Base-by-base conservation (phyloP, 176 grass and related monocot genomes). In the Paspalum notatum region DNA sequence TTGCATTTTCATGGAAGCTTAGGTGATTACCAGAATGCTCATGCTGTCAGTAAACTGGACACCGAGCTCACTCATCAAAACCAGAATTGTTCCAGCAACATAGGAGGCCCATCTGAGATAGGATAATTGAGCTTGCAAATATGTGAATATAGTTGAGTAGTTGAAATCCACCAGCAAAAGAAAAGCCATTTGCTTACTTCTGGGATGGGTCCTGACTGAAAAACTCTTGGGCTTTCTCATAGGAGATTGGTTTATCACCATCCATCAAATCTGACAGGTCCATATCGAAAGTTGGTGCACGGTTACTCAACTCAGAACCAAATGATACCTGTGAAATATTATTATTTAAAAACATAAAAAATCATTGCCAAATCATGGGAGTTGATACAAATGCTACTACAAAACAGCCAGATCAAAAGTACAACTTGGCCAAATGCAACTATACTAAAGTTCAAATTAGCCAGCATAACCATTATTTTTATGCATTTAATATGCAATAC, bases 81-180 rank as follows among this genome's bases (percentile, higher is more conserved):
- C 92, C 84, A 98, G 82, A 83, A 98, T 79, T 65, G 88, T 98
- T 74, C 95, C 92, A 91, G 95, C 95, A 87, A 98, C 84, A 95
- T 98, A 98, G 51, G 95, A 86, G 26, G 95, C 92, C 95, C 95
- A 98, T 88, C 95, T 98, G 83, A 85, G 48, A 68, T 54, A 83
- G 52, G 57, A 60, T 15, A 67, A 16, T 57, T 66, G 27, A 82
- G 53, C 38, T 82, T 63, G 24, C 52, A 85, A 60, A 76, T 25
- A 72, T 65, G 57, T 71, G 39, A 71, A 83, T 77, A 79, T 32
- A 84, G 66, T 68, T 61, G 38, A 75, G 14, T 56, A 75, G 11
- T 76, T 26, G 17, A 85, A 64, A 41, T 38, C 54, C 12, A 67
- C 7, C 42, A 78, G 9, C 5, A n/a, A 66, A 63, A 70, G 62